phyloP scores from a whole-genome alignment of 1,284 basidiomycete species.

The Lentinula novae-zelandiae region DNA sequence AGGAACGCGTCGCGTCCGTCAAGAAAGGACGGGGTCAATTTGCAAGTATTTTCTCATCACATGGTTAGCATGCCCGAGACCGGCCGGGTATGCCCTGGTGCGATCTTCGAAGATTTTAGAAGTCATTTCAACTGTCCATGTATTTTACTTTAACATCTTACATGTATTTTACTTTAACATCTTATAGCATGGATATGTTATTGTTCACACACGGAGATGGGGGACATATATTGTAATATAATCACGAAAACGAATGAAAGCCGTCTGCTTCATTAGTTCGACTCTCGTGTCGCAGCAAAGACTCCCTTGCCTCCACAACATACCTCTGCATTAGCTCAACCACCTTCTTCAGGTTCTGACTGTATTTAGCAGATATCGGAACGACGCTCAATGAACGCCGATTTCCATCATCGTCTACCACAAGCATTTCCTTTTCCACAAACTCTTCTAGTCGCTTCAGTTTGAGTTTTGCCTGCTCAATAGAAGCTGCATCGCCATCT shows the following conservation, averaged over 20 bases:
- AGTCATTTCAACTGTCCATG: no score
- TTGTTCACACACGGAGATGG: no score
- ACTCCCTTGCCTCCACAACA: slow-evolving; percentile 51
- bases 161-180: no score
- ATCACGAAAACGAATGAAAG: not conserved
- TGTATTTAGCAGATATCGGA: slow-evolving; percentile 78
- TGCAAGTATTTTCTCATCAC: not conserved
- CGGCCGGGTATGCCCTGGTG: no score
- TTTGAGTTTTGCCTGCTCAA: slow-evolving; percentile 57
- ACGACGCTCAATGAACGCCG: slow-evolving; percentile 57
- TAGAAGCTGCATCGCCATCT: slow-evolving; percentile 38
- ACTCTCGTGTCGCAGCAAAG: not conserved
- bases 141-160: no score
- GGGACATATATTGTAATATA: not conserved
- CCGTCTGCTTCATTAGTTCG: not conserved
- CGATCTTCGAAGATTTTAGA: no score
- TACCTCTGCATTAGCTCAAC: slow-evolving; percentile 64
- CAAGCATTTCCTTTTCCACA: slow-evolving; percentile 45
- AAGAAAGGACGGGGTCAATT: not conserved
- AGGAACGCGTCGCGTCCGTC: slow-evolving; percentile 42
- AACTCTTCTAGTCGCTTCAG: slow-evolving; percentile 51
- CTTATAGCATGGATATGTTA: no score
- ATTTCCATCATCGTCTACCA: slow-evolving; percentile 28
- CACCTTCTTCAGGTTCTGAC: slow-evolving; percentile 68
- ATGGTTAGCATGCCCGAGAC: no score